These are phyloP conservation scores for Ceratocystis eucalypticola DNA, from an alignment of 2,329 filamentous ascomycete species.

Conservation along the genomic window DNA sequence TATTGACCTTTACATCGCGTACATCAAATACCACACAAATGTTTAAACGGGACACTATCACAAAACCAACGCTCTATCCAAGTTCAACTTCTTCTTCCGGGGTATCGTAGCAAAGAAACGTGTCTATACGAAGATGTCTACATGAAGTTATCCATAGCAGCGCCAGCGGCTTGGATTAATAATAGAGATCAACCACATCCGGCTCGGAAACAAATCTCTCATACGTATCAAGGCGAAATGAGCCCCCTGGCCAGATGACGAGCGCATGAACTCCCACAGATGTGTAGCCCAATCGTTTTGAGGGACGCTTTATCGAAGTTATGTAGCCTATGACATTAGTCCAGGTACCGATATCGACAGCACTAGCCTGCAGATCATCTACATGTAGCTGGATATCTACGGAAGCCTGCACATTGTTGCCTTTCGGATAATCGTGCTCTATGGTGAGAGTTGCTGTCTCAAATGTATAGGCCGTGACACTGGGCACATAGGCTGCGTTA, in stretches of 20 bases:
- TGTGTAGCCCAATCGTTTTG: not conserved
- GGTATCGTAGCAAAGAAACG: not conserved
- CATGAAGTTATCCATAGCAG: not conserved
- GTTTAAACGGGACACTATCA: not conserved
- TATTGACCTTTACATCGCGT: too few relatives aligned
- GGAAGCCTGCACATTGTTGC: constrained; percentile 34
- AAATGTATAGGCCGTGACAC: constrained; percentile 38
- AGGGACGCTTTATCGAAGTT: constrained; percentile 23
- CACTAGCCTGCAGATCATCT: constrained; percentile 45
- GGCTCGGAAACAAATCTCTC: constrained; percentile 32
- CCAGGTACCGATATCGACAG: constrained; percentile 67
- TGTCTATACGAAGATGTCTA: not conserved
- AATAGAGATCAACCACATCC: not conserved
- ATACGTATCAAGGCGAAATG: constrained; percentile 58
- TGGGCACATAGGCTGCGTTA: constrained; percentile 21
- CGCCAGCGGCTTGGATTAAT: not conserved
- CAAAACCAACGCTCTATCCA: not conserved
- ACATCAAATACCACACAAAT: not conserved
- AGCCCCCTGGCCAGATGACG: constrained; percentile 62
- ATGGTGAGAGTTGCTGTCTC: constrained; percentile 49
- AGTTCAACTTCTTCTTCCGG: not conserved
- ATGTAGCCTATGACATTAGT: constrained; percentile 80
- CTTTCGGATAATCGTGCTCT: constrained; percentile 49
- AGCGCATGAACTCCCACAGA: constrained; percentile 53
- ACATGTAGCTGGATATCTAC: constrained; percentile 64